Conservation (phyloP, 2,329 filamentous ascomycete genomes). For the Xylaria sp. region DNA sequence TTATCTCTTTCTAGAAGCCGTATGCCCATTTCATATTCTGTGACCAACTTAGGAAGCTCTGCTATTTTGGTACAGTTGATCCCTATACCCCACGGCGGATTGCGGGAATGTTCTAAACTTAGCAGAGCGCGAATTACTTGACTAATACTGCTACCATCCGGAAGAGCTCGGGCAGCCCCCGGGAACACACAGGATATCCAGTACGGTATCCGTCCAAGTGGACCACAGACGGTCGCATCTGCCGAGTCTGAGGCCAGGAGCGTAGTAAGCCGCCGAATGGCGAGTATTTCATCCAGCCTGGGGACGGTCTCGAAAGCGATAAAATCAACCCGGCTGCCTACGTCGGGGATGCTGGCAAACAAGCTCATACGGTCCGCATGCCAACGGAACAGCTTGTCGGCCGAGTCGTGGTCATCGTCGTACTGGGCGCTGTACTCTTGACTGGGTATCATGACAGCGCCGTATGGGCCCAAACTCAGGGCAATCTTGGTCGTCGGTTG, state of each 20-base stretch:
- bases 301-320: conserved; percentile 75
- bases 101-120: conserved; percentile 37
- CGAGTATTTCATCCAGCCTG: conserved; percentile 69
- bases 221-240: conserved; percentile 37
- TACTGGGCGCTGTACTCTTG: conserved; percentile 74
- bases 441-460: conserved; percentile 72
- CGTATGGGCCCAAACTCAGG: conserved; percentile 73
- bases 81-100: conserved; percentile 69
- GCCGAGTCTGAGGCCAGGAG: conserved; percentile 44
- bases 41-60: conserved; percentile 67
- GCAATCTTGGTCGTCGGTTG: conserved; percentile 57
- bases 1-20: conserved; percentile 51
- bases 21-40: conserved; percentile 64
- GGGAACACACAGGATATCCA: conserved; percentile 75
- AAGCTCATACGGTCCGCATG: conserved; percentile 65
- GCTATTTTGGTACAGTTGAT: conserved; percentile 76
- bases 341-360: conserved; percentile 56
- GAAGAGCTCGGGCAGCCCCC: conserved; percentile 61
- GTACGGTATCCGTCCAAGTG: conserved; percentile 53
- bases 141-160: conserved; percentile 64
- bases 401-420: conserved; percentile 58
- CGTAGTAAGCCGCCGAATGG: conserved; percentile 61
- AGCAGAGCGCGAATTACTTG: conserved; percentile 53
- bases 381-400: conserved; percentile 63
- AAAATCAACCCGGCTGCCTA: conserved; percentile 59